Percentiles rank a stretch among this genome's conserved stretches.
Evolutionary conservation across 2,329 filamentous ascomycete species (phyloP).

Genomic region (Aspergillus sojae): DNA sequence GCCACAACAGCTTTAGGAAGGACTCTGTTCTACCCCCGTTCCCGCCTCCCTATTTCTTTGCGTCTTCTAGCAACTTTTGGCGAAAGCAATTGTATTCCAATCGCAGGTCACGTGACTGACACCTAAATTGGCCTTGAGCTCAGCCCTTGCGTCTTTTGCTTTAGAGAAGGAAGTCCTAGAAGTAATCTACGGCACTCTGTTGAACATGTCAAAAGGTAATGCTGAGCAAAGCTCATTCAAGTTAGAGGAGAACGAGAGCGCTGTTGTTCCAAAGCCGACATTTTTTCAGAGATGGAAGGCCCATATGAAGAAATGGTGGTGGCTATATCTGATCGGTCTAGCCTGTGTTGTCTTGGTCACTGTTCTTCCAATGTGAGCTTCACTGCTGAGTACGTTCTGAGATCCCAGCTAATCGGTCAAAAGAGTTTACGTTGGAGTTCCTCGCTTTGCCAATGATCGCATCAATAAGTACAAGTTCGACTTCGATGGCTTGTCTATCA

Average conservation of each 20-base stretch:
- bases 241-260: conserved; percentile 16
- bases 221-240: conserved; percentile 13
- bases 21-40: not conserved
- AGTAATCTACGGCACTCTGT: not conserved
- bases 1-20: not conserved
- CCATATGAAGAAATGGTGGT: conserved; percentile 32
- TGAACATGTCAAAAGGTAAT: conserved; percentile 25
- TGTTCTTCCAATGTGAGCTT: conserved; percentile 23
- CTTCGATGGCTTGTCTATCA: conserved; percentile 25
- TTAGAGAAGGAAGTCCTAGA: not conserved
- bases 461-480: conserved; percentile 28
- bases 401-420: not conserved
- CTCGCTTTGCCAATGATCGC: conserved; percentile 27
- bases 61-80: not conserved
- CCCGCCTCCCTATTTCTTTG: not conserved
- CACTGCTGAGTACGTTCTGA: not conserved
- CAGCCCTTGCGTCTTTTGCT: not conserved
- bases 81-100: not conserved
- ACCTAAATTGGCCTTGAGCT: not conserved
- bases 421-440: conserved; percentile 28
- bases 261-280: conserved; percentile 14
- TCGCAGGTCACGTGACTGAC: not conserved
- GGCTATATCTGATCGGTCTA: conserved; percentile 26
- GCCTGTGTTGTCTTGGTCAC: conserved; percentile 23
- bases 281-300: conserved; percentile 24